Evolutionary conservation across 2,329 filamentous ascomycete species (phyloP).

Genomic region (Aspergillus sp.): DNA sequence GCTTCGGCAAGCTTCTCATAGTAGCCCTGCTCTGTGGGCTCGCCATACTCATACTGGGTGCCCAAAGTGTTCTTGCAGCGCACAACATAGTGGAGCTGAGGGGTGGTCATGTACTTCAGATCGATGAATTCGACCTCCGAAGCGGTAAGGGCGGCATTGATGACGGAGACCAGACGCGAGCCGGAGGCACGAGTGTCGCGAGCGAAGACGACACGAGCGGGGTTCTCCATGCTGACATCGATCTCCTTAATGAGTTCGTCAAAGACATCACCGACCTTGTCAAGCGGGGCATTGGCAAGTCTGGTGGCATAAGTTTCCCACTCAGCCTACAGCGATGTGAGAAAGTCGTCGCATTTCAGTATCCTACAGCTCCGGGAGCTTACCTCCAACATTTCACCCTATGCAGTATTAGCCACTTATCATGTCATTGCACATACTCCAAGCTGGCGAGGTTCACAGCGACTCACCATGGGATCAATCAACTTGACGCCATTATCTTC

Average conservation of each 20-base stretch:
- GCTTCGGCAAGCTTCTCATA: constrained; percentile 88
- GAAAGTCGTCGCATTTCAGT: constrained; percentile 15
- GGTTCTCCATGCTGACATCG: constrained; percentile 69
- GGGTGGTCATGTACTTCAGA: constrained; percentile 90
- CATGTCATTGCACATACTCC: constrained; percentile 8
- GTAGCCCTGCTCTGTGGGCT: constrained; percentile 86
- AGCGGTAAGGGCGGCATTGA: constrained; percentile 77
- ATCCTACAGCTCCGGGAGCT: constrained; percentile 19
- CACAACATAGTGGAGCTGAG: constrained; percentile 96
- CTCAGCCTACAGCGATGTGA: constrained; percentile 56
- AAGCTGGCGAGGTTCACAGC: not conserved
- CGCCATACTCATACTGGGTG: constrained; percentile 83
- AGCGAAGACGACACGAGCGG: constrained; percentile 82
- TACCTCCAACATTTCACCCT: constrained; percentile 95
- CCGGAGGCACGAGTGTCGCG: constrained; percentile 93
- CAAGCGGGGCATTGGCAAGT: constrained; percentile 79
- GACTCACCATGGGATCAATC: constrained; percentile 79
- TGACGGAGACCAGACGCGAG: constrained; percentile 74
- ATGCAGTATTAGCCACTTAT: constrained; percentile 12
- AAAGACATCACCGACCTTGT: constrained; percentile 77
- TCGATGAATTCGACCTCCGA: constrained; percentile 75
- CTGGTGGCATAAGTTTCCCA: constrained; percentile 90
- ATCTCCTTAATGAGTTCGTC: constrained; percentile 72
- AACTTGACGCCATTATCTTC: constrained; percentile 93
- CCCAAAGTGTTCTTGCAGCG: constrained; percentile 92